Conservation (phyloP, 2,329 filamentous ascomycete species). For the Phaeosphaeriaceae sp. region DNA sequence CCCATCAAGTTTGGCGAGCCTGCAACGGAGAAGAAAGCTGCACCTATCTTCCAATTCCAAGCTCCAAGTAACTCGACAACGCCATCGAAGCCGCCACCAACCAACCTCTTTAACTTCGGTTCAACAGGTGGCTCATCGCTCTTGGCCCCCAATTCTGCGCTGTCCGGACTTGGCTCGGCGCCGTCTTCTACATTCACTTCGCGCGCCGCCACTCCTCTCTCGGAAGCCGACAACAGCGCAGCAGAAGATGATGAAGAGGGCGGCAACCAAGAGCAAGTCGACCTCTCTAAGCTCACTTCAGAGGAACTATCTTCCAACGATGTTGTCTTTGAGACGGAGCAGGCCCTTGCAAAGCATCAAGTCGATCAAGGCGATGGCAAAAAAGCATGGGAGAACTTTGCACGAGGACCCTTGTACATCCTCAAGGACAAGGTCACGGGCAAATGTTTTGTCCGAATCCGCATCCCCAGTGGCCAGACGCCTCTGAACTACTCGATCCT, state of each 20-base stretch:
- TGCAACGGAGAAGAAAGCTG: constrained; percentile 28
- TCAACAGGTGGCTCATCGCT: constrained; percentile 22
- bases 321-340: constrained; percentile 42
- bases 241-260: constrained; percentile 40
- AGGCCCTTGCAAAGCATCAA: constrained; percentile 36
- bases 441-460: constrained; percentile 42
- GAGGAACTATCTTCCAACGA: constrained; percentile 40
- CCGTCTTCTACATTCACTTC: constrained; percentile 42
- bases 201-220: constrained; percentile 45
- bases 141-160: constrained; percentile 24
- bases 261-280: constrained; percentile 35
- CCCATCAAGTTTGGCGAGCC: constrained; percentile 45
- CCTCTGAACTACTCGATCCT: constrained; percentile 43
- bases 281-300: constrained; percentile 41
- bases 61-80: constrained; percentile 38
- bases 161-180: constrained; percentile 30
- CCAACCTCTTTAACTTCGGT: constrained; percentile 34
- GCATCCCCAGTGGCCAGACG: constrained; percentile 38
- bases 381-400: constrained; percentile 41
- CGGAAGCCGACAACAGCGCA: constrained; percentile 42
- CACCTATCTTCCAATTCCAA: constrained; percentile 35
- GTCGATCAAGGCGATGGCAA: constrained; percentile 28
- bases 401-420: constrained; percentile 44
- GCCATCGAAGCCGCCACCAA: constrained; percentile 31
- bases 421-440: constrained; percentile 45